Percentiles rank a stretch among this genome's conserved stretches.
Conservation (phyloP, 306 rosid species). For the Quercus ilex region DNA sequence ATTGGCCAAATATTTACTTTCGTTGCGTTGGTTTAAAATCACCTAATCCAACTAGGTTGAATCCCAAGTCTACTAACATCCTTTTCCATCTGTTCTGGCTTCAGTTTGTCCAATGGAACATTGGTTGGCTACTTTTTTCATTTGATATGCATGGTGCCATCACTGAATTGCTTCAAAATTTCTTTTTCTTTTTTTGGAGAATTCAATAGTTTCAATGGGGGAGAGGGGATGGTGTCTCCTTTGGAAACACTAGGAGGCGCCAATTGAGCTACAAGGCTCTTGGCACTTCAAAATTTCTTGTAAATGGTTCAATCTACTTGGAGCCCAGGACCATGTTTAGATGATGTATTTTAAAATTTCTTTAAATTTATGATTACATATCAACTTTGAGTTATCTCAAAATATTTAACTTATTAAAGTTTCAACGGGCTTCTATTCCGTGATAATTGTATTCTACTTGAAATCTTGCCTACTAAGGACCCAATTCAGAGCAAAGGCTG, state of each 20-base stretch:
- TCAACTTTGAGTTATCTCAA: background rate
- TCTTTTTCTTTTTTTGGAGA: too few relatives aligned
- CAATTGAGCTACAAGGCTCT: too few relatives aligned
- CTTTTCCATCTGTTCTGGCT: background rate
- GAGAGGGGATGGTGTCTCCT: too few relatives aligned
- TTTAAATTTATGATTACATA: too few relatives aligned
- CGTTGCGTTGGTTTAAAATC: constrained; percentile 11
- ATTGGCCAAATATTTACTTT: background rate
- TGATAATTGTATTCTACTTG: background rate
- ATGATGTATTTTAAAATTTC: background rate
- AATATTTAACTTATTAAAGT: background rate
- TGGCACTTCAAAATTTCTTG: background rate
- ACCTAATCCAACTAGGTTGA: background rate
- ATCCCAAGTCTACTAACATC: background rate
- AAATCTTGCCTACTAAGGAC: background rate
- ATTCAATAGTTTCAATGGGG: too few relatives aligned
- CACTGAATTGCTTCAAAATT: background rate
- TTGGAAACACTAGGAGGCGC: too few relatives aligned
- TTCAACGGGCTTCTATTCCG: background rate
- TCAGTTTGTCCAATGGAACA: background rate
- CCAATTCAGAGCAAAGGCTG: background rate
- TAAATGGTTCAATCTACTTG: background rate
- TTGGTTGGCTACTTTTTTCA: background rate
- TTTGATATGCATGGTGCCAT: background rate
- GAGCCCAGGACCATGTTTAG: background rate